Evolutionary conservation across 176 grass and related monocot genomes (phyloP).

Genomic region (Cenchrus americanus): DNA sequence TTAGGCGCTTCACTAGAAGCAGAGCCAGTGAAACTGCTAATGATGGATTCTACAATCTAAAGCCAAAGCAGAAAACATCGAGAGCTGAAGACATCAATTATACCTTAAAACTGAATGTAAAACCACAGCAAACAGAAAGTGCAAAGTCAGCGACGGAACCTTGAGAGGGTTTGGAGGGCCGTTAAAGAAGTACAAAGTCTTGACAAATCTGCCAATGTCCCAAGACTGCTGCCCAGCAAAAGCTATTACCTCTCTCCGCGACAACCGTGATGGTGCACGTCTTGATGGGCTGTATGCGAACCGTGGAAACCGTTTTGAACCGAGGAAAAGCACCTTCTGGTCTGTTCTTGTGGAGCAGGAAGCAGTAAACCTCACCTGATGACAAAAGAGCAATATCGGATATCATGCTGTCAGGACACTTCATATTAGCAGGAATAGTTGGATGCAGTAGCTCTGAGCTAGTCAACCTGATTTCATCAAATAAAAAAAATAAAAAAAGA

Average conservation of each 20-base stretch:
- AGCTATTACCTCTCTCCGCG: conserved; percentile 56
- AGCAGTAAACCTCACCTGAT: conserved; percentile 54
- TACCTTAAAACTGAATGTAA: neutral
- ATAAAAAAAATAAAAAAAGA: neutral
- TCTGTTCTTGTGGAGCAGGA: conserved; percentile 47
- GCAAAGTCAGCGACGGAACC: conserved; percentile 42
- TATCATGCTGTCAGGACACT: neutral
- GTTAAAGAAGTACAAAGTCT: conserved; percentile 91
- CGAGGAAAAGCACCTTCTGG: conserved; percentile 42
- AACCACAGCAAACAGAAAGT: neutral
- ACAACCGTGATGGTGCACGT: conserved; percentile 33
- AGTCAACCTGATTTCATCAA: neutral
- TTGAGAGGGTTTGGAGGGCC: conserved; percentile 90
- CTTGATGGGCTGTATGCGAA: conserved; percentile 47
- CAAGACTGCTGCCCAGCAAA: conserved; percentile 67
- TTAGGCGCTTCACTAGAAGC: conserved; percentile 48
- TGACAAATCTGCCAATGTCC: conserved; percentile 91
- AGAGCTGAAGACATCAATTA: neutral
- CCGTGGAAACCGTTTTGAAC: conserved; percentile 46
- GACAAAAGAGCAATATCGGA: neutral
- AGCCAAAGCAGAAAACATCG: neutral
- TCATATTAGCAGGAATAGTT: neutral
- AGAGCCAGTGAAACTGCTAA: conserved; percentile 66
- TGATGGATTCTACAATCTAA: conserved; percentile 83
- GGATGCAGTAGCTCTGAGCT: neutral